phyloP scores from a whole-genome alignment of 139 green algal genomes.

The Nannochloris sp. region DNA sequence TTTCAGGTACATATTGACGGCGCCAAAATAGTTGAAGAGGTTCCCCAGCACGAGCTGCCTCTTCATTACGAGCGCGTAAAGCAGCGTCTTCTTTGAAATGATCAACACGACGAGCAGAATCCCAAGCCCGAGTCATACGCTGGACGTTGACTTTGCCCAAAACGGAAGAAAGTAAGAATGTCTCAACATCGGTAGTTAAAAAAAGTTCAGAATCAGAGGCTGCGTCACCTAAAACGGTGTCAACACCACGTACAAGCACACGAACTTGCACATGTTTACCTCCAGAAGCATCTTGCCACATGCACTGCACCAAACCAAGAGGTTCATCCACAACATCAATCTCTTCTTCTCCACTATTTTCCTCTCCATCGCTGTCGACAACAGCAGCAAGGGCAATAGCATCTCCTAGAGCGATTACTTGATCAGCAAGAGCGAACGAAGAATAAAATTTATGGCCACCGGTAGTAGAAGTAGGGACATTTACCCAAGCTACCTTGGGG shows the following conservation, averaged over 20 bases:
- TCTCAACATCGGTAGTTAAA: conserved; percentile 33
- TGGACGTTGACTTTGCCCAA: conserved; percentile 14
- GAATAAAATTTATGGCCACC: conserved; percentile 29
- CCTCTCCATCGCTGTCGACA: conserved; percentile 15
- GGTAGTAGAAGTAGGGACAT: conserved; percentile 3
- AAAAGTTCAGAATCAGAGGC: conserved; percentile 76
- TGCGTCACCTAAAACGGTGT: conserved; percentile 87
- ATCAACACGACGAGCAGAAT: conserved; percentile 18
- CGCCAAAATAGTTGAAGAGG: conserved; percentile 64
- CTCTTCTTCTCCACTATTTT: conserved; percentile 23
- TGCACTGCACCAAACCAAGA: conserved; percentile 60
- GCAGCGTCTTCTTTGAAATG: conserved; percentile 43
- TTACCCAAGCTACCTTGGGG: conserved; percentile 27
- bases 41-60: conserved; percentile 17
- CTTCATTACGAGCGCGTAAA: conserved; percentile 32
- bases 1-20: conserved; percentile 65
- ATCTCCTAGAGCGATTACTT: conserved; percentile 35
- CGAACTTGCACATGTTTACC: conserved; percentile 56
- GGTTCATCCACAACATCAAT: conserved; percentile 1
- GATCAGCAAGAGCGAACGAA: conserved; percentile 22
- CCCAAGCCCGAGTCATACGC: conserved; percentile 27
- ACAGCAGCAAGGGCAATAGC: conserved; percentile 32
- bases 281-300: conserved; percentile 47
- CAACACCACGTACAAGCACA: conserved; percentile 52
- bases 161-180: conserved; percentile 22